phyloP scores from a whole-genome alignment of 108 stramenopile genomes.

The Pseudonitzschia pungens region DNA sequence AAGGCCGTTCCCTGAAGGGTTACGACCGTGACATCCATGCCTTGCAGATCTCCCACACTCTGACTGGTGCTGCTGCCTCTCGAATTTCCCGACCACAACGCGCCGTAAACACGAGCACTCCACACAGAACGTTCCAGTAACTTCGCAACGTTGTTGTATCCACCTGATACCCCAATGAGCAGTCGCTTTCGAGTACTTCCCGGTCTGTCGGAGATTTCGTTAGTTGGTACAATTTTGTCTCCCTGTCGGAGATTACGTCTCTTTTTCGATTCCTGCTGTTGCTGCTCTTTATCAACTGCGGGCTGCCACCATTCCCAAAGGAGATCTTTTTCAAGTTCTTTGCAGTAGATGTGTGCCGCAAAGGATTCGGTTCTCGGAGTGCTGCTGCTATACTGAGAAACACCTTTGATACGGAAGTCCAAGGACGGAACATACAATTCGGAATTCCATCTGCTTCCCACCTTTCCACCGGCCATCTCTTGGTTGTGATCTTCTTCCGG shows the following conservation, averaged over 20 bases:
- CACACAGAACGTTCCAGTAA: conserved; percentile 16
- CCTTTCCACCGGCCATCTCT: not conserved
- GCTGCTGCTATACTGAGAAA: conserved; percentile 11
- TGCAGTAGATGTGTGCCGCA: conserved; percentile 6
- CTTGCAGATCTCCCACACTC: not conserved
- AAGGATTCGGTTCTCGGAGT: not conserved
- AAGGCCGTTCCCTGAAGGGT: conserved; percentile 31
- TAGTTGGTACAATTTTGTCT: not conserved
- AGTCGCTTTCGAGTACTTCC: conserved; percentile 7
- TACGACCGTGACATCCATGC: conserved; percentile 16
- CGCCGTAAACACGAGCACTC: conserved; percentile 26
- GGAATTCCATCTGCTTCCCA: not conserved
- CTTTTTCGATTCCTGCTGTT: conserved; percentile 5
- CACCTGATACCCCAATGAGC: conserved; percentile 19
- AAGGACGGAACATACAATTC: conserved; percentile 31
- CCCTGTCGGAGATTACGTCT: not conserved
- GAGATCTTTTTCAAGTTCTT: conserved; percentile 12
- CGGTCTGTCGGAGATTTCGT: not conserved
- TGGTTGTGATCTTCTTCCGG: conserved; percentile 1
- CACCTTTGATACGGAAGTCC: conserved; percentile 16
- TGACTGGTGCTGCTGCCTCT: not conserved
- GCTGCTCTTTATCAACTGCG: not conserved
- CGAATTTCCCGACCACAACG: not conserved
- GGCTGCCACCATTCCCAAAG: conserved; percentile 31
- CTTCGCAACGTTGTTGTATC: conserved; percentile 22